phyloP scores from a whole-genome alignment of 345 rosid genomes.

The Eucalyptus fibrosa region DNA sequence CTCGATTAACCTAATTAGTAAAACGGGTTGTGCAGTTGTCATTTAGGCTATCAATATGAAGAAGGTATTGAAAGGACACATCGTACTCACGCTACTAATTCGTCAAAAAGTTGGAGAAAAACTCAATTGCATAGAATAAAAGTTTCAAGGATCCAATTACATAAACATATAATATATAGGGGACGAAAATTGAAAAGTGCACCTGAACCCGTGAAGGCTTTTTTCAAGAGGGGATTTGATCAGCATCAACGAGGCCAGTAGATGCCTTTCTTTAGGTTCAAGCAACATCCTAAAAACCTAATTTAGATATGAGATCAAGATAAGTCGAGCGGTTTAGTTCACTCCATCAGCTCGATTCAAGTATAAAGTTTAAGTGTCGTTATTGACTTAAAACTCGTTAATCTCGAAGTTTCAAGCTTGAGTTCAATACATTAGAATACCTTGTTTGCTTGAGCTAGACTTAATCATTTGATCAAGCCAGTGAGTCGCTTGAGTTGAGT shows the following conservation, averaged over 20 bases:
- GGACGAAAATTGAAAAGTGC: background rate
- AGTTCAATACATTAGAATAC: background rate
- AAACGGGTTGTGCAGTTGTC: background rate
- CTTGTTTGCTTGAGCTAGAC: background rate
- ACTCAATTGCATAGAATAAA: background rate
- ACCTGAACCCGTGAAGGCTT: background rate
- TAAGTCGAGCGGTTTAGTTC: background rate
- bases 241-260: background rate
- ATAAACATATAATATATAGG: background rate
- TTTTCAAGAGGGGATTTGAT: background rate
- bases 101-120: background rate
- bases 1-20: background rate
- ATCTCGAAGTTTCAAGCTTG: background rate
- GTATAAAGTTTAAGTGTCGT: background rate
- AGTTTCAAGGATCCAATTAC: background rate
- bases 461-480: background rate
- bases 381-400: background rate
- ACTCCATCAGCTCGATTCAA: background rate
- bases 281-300: background rate
- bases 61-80: background rate
- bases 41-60: background rate
- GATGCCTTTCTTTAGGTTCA: background rate
- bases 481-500: background rate
- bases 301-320: background rate
- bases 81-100: background rate